A percentile compares a stretch with the other conserved stretches of the same genome.
Conservation (phyloP, 768 basidiomycete species). For the Leccinum disarticulatum region DNA sequence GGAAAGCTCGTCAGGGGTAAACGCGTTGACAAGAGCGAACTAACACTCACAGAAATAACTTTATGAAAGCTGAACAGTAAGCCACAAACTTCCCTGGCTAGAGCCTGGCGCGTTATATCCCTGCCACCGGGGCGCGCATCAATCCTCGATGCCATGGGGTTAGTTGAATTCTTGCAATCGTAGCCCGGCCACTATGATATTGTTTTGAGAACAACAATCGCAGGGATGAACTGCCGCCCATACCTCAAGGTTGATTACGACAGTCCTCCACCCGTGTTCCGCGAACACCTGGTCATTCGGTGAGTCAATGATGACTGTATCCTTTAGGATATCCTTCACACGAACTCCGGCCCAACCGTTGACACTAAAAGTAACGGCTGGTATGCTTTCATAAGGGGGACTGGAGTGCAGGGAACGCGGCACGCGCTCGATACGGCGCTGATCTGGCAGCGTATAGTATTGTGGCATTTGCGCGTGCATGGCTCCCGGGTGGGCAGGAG, state of each 20-base stretch:
- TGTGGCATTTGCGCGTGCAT: conserved; percentile 2
- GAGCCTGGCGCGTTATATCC: background rate
- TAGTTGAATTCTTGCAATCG: background rate
- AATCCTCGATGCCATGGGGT: background rate
- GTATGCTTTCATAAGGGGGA: background rate
- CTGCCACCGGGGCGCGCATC: background rate
- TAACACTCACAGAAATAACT: background rate
- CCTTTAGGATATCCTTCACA: conserved; percentile 4
- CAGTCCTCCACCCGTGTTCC: conserved; percentile 1
- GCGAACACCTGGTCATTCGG: background rate
- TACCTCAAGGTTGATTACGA: conserved; percentile 4
- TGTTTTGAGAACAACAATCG: background rate
- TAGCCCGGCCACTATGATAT: background rate
- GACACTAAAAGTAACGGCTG: background rate
- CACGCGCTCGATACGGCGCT: conserved; percentile 5
- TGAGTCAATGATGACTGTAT: conserved; percentile 1
- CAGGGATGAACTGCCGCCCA: background rate
- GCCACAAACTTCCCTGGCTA: background rate
- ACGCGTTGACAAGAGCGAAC: background rate
- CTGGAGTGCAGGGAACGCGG: background rate
- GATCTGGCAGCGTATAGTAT: background rate
- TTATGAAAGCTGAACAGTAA: background rate
- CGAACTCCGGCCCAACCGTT: conserved; percentile 3
- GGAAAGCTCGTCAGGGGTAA: background rate
- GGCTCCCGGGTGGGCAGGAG: conserved; percentile 1